Percentiles rank a stretch among this genome's conserved stretches.
These are phyloP conservation scores for Austroboletus niveus DNA, from an alignment of 1,284 basidiomycete genomes.

Conservation along the genomic window DNA sequence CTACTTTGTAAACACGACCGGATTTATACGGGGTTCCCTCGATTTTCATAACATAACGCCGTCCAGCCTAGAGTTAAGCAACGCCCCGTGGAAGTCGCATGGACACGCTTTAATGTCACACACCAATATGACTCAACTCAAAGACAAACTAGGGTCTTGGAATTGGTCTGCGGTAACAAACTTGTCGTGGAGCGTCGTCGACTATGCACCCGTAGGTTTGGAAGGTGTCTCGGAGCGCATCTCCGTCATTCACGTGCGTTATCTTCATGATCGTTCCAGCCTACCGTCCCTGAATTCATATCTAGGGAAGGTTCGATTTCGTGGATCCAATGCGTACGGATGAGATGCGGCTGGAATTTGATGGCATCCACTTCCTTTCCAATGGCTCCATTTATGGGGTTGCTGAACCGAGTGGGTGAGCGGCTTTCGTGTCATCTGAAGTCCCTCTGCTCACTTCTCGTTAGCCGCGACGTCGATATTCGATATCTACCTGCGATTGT, in stretches of 20 bases:
- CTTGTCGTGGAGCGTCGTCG: conserved; percentile 62
- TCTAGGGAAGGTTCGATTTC: conserved; percentile 69
- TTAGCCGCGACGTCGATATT: conserved; percentile 60
- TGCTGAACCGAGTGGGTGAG: conserved; percentile 65
- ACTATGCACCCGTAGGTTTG: conserved; percentile 42
- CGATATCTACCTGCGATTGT: conserved; percentile 66
- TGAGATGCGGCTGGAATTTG: conserved; percentile 66
- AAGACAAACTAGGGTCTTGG: conserved; percentile 54
- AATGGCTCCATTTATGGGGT: conserved; percentile 80
- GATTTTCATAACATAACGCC: conserved; percentile 64
- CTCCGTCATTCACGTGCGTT: conserved; percentile 62
- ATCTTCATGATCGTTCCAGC: not conserved
- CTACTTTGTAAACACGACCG: conserved; percentile 75
- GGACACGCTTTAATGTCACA: conserved; percentile 49
- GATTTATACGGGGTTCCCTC: conserved; percentile 65
- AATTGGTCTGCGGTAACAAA: conserved; percentile 66
- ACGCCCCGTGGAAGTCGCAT: conserved; percentile 47
- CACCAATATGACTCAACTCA: conserved; percentile 50
- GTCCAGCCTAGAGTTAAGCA: conserved; percentile 35
- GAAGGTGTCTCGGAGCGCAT: conserved; percentile 41
- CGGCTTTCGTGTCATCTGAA: not conserved
- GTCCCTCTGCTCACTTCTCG: not conserved
- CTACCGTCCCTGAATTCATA: not conserved
- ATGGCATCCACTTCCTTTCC: conserved; percentile 74
- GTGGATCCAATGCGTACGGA: conserved; percentile 48